phyloP scores from a whole-genome alignment of 371 early-diverging fungal species.

The Blakeslea trispora region DNA sequence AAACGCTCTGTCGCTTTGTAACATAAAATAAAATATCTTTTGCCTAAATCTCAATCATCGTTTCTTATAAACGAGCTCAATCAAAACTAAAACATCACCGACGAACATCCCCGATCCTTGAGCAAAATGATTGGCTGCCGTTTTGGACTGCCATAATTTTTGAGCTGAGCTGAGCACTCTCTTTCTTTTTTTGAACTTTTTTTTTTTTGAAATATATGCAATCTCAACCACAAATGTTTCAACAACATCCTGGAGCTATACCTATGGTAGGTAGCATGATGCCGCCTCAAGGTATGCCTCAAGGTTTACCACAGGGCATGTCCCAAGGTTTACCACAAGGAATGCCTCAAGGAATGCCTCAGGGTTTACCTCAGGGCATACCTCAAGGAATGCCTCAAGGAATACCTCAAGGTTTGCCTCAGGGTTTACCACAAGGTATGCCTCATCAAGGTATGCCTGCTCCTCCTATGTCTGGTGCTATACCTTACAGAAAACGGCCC shows the following conservation, averaged over 20 bases:
- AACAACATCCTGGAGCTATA: conserved; percentile 30
- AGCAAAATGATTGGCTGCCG: no score
- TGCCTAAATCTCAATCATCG: no score
- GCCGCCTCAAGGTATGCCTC: conserved; percentile 1
- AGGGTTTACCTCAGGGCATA: background rate
- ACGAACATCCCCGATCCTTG: no score
- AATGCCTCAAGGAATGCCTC: conserved; percentile 8
- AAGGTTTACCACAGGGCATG: background rate
- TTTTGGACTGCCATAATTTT: no score
- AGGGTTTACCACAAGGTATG: no score
- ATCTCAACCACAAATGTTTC: conserved; percentile 32
- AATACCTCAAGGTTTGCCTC: no score
- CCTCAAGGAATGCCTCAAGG: conserved; percentile 24
- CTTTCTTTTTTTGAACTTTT: background rate
- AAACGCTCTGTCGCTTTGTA: no score
- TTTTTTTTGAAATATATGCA: conserved; percentile 16
- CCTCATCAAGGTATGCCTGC: conserved; percentile 19
- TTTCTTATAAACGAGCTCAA: no score
- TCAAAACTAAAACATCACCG: no score
- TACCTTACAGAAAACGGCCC: conserved; percentile 40
- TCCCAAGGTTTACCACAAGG: conserved; percentile 11
- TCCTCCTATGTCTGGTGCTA: conserved; percentile 15
- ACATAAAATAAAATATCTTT: no score
- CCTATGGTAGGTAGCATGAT: conserved; percentile 22
- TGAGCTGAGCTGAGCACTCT: no score